phyloP scores from a whole-genome alignment of 1,284 basidiomycete genomes.

The Austroboletus niveus region DNA sequence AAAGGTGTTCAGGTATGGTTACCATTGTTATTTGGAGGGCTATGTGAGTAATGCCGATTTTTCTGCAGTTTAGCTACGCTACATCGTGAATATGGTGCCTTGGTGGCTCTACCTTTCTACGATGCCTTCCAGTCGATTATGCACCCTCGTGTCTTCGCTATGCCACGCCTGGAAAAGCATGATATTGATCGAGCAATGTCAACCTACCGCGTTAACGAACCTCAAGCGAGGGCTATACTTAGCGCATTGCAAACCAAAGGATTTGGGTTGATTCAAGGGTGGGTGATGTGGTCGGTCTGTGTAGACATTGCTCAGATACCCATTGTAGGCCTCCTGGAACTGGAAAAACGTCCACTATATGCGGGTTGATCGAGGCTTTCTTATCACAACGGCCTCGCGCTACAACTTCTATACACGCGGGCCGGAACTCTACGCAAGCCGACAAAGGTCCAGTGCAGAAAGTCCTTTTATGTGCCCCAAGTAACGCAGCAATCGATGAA shows the following conservation, averaged over 20 bases:
- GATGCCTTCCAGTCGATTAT: constrained; percentile 75
- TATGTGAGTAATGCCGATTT: constrained; percentile 2
- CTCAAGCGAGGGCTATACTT: constrained; percentile 90
- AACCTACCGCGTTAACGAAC: constrained; percentile 82
- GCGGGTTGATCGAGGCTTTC: constrained; percentile 88
- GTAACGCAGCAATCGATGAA: constrained; percentile 99
- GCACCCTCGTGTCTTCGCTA: constrained; percentile 55
- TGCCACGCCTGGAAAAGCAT: constrained; percentile 46
- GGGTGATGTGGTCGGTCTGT: constrained; percentile 25
- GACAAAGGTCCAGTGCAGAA: constrained; percentile 63
- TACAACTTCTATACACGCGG: constrained; percentile 48
- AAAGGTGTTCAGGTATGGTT: constrained; percentile 78
- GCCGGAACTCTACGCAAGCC: constrained; percentile 39
- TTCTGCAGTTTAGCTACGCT: constrained; percentile 78
- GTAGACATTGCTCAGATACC: constrained; percentile 2
- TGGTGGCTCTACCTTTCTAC: constrained; percentile 82
- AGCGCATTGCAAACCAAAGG: constrained; percentile 74
- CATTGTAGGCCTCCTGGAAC: constrained; percentile 84
- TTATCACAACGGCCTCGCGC: constrained; percentile 58
- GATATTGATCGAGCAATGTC: constrained; percentile 70
- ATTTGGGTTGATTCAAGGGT: constrained; percentile 97
- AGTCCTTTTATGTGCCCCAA: constrained; percentile 93
- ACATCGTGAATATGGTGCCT: constrained; percentile 88
- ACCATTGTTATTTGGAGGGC: constrained; percentile 1
- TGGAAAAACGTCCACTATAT: constrained; percentile 98